Conservation (phyloP, 805 yeast species). For the Kodamaea fukazawae region DNA sequence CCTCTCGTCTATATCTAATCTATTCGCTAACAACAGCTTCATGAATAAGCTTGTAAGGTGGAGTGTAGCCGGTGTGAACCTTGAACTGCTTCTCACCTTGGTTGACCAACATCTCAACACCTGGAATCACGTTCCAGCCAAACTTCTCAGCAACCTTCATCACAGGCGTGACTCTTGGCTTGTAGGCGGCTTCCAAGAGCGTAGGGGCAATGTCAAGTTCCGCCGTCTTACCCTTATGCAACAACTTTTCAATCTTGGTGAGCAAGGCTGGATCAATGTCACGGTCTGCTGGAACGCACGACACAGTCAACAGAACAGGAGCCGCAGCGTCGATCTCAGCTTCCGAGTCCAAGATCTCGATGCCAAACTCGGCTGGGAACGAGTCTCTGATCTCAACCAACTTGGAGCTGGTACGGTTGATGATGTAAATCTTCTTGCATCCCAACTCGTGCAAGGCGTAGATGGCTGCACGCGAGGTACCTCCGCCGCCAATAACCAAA, state of each 20-base stretch:
- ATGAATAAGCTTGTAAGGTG: constrained; percentile 62
- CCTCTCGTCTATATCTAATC: background rate
- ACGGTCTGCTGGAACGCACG: constrained; percentile 81
- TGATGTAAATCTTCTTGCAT: constrained; percentile 68
- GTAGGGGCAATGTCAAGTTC: constrained; percentile 47
- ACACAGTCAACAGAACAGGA: constrained; percentile 59
- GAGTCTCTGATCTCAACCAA: constrained; percentile 53
- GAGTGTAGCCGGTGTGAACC: constrained; percentile 65
- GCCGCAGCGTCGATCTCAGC: constrained; percentile 46
- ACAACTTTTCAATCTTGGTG: constrained; percentile 45
- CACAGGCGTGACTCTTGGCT: constrained; percentile 81
- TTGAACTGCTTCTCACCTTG: constrained; percentile 90
- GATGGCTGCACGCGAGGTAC: constrained; percentile 93
- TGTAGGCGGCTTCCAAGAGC: constrained; percentile 90
- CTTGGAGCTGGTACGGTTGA: constrained; percentile 76
- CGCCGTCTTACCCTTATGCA: constrained; percentile 37
- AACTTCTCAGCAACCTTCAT: constrained; percentile 72
- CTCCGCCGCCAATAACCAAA: constrained; percentile 93
- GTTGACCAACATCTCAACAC: constrained; percentile 86
- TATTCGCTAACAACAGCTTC: constrained; percentile 49
- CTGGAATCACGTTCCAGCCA: constrained; percentile 83
- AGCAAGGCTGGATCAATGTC: constrained; percentile 57
- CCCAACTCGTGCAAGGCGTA: constrained; percentile 82
- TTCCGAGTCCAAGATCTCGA: constrained; percentile 52
- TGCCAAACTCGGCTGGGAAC: constrained; percentile 60